These are phyloP conservation scores for Mycena olivaceomarginata DNA, from an alignment of 768 basidiomycete species.

Conservation along the genomic window DNA sequence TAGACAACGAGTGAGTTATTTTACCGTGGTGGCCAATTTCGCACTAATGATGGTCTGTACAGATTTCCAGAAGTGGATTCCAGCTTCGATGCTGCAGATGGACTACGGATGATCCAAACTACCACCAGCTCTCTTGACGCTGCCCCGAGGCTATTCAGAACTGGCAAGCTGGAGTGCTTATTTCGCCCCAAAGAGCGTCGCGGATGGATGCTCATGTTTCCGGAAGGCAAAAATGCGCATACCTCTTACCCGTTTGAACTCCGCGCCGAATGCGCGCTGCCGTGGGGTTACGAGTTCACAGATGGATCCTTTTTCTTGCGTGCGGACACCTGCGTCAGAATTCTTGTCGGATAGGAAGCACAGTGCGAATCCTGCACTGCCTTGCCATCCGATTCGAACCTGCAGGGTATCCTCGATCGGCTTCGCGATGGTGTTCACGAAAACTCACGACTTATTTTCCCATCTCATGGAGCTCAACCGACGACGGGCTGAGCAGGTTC, in stretches of 20 bases:
- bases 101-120: not conserved
- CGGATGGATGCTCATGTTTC: not conserved
- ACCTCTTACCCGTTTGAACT: conserved; percentile 9
- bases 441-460: no score
- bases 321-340: not conserved
- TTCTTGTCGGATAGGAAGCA: not conserved
- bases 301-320: conserved; percentile 2
- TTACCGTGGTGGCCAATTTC: not conserved
- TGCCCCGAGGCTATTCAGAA: not conserved
- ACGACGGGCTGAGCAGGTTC: no score
- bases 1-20: conserved; percentile 3
- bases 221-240: not conserved
- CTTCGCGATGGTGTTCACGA: no score
- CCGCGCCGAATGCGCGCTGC: not conserved
- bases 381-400: not conserved
- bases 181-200: not conserved
- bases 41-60: not conserved
- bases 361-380: not conserved
- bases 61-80: not conserved
- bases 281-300: conserved; percentile 17
- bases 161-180: not conserved
- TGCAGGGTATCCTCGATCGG: no score
- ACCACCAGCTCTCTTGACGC: no score
- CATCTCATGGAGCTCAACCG: no score
- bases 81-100: not conserved